Evolutionary conservation across 1,284 basidiomycete species (phyloP).

Genomic region (Boletus mariae): DNA sequence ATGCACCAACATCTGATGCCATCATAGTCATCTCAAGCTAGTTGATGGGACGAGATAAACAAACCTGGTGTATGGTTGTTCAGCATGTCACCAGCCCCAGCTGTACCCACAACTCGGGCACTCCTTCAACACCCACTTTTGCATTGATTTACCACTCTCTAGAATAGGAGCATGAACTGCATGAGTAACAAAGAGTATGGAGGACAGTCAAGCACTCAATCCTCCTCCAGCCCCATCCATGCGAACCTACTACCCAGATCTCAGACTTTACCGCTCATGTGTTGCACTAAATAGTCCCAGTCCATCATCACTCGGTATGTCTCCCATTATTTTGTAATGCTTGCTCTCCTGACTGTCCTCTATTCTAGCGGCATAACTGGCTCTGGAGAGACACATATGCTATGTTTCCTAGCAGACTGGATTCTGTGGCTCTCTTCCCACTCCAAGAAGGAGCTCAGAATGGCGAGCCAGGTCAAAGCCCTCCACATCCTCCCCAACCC

Average conservation of each 20-base stretch:
- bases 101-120: too few relatives aligned
- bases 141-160: too few relatives aligned
- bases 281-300: conserved; percentile 73
- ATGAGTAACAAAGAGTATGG: too few relatives aligned
- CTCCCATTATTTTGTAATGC: not conserved
- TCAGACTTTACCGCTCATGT: conserved; percentile 68
- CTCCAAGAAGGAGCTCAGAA: conserved; percentile 48
- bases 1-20: too few relatives aligned
- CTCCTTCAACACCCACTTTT: too few relatives aligned
- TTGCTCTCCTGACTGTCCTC: conserved; percentile 6
- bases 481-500: conserved; percentile 76
- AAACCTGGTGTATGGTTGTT: too few relatives aligned
- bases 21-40: too few relatives aligned
- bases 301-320: conserved; percentile 77
- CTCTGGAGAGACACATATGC: conserved; percentile 80
- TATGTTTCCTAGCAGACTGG: conserved; percentile 77
- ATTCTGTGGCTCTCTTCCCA: conserved; percentile 78
- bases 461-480: conserved; percentile 67
- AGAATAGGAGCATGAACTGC: too few relatives aligned
- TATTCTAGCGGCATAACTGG: conserved; percentile 76
- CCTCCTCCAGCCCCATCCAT: conserved; percentile 78
- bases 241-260: conserved; percentile 79
- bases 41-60: too few relatives aligned
- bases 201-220: conserved; percentile 31
- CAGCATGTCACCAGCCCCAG: too few relatives aligned